These are phyloP conservation scores for Tuber microsphaerosporum DNA, from an alignment of 495 filamentous ascomycete genomes.

Conservation along the genomic window DNA sequence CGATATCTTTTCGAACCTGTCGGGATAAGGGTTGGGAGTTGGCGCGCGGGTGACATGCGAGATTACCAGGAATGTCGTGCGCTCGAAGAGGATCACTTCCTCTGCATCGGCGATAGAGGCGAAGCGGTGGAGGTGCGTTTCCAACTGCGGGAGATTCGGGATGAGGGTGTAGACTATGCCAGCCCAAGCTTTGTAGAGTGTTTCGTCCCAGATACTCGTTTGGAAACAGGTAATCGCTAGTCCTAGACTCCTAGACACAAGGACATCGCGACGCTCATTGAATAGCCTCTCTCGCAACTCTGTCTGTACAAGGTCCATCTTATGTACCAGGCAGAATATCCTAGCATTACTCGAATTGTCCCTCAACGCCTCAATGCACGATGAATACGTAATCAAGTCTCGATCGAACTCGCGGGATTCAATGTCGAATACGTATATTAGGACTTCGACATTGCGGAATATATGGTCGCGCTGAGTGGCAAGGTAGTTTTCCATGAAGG, in stretches of 20 bases:
- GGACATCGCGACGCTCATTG: conserved; percentile 64
- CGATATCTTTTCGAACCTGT: conserved; percentile 86
- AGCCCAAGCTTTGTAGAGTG: conserved; percentile 96
- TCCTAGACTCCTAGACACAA: conserved; percentile 65
- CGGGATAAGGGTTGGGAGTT: conserved; percentile 72
- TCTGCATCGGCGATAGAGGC: conserved; percentile 80
- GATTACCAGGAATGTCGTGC: conserved; percentile 90
- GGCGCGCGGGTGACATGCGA: conserved; percentile 67
- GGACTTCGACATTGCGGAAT: conserved; percentile 89
- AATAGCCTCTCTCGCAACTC: conserved; percentile 71
- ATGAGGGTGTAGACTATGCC: conserved; percentile 93
- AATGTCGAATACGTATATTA: conserved; percentile 99
- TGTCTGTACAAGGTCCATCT: conserved; percentile 92
- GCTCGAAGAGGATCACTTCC: conserved; percentile 91
- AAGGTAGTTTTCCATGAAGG: conserved; percentile 97
- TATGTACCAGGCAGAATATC: conserved; percentile 91
- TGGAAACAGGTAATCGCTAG: conserved; percentile 67
- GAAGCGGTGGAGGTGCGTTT: conserved; percentile 68
- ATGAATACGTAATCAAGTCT: conserved; percentile 80
- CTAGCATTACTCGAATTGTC: conserved; percentile 78
- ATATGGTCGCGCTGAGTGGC: conserved; percentile 88
- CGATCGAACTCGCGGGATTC: conserved; percentile 87
- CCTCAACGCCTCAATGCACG: conserved; percentile 73
- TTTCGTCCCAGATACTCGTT: conserved; percentile 97
- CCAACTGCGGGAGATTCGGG: conserved; percentile 84